phyloP scores from a whole-genome alignment of 306 rosid genomes.

The Delonix regia region DNA sequence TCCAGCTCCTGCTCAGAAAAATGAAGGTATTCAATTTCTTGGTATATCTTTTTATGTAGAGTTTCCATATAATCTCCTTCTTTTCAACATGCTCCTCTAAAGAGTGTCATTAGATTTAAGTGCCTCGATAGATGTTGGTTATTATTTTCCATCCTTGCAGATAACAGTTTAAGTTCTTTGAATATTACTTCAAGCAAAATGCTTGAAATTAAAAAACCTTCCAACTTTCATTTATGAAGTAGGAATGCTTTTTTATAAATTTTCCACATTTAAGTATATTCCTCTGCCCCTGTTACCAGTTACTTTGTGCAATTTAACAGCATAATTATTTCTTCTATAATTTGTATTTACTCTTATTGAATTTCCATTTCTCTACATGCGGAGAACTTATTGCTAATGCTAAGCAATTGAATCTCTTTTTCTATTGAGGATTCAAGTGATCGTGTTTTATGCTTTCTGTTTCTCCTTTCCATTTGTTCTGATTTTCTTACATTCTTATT shows the following conservation, averaged over 20 bases:
- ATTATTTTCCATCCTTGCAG: constrained; percentile 1
- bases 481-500: neutral
- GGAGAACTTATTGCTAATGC: neutral
- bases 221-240: neutral
- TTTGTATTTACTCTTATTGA: neutral
- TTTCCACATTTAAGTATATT: constrained; percentile 8
- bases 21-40: constrained; percentile 46
- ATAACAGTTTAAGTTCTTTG: constrained; percentile 10
- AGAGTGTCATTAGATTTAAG: neutral
- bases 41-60: neutral
- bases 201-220: neutral
- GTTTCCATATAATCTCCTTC: constrained; percentile 5
- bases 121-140: constrained; percentile 6
- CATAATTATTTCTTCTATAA: neutral
- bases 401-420: neutral
- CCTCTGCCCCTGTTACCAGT: neutral
- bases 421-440: neutral
- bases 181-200: constrained; percentile 2
- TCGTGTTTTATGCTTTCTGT: neutral
- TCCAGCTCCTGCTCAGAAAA: constrained; percentile 39
- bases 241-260: constrained; percentile 10
- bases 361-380: neutral
- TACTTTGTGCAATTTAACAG: neutral
- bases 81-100: neutral
- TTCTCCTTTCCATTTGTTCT: constrained; percentile 15